These are phyloP conservation scores for Calcarisporium arbuscula DNA, from an alignment of 2,329 filamentous ascomycete species.

Conservation along the genomic window DNA sequence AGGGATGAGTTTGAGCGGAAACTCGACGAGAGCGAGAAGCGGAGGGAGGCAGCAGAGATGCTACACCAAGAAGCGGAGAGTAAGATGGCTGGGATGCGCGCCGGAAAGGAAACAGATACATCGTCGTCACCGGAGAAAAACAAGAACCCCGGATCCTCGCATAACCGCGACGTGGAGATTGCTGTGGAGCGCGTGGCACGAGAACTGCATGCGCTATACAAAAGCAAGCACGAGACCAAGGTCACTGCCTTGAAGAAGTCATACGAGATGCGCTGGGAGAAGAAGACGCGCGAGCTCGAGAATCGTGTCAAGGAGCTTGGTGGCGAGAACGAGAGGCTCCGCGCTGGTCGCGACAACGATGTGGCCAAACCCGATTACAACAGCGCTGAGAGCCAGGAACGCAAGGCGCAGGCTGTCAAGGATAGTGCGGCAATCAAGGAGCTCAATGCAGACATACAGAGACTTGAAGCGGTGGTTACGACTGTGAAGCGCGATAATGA, in stretches of 20 bases:
- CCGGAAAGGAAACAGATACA: conserved; percentile 44
- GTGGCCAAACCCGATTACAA: conserved; percentile 52
- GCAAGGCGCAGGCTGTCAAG: conserved; percentile 52
- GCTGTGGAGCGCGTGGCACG: conserved; percentile 88
- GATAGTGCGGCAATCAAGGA: conserved; percentile 62
- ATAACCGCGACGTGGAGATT: conserved; percentile 65
- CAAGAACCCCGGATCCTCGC: conserved; percentile 21
- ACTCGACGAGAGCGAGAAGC: conserved; percentile 70
- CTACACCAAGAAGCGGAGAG: conserved; percentile 71
- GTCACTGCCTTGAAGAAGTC: conserved; percentile 81
- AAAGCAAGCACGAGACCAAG: conserved; percentile 95
- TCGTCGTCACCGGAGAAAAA: conserved; percentile 31
- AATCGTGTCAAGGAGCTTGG: conserved; percentile 59
- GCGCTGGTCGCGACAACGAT: conserved; percentile 57
- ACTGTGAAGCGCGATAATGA: conserved; percentile 66
- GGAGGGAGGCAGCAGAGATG: conserved; percentile 66
- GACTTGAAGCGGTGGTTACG: conserved; percentile 65
- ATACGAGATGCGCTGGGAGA: conserved; percentile 84
- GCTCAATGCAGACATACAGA: conserved; percentile 67
- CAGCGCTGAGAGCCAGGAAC: conserved; percentile 40
- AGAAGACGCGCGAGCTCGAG: conserved; percentile 76
- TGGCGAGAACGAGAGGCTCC: conserved; percentile 70
- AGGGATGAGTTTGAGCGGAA: conserved; percentile 71
- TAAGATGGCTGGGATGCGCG: conserved; percentile 68
- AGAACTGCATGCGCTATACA: conserved; percentile 89